phyloP scores from a whole-genome alignment of 192 early-diverging fungal species.

The Coemansia sp. region DNA sequence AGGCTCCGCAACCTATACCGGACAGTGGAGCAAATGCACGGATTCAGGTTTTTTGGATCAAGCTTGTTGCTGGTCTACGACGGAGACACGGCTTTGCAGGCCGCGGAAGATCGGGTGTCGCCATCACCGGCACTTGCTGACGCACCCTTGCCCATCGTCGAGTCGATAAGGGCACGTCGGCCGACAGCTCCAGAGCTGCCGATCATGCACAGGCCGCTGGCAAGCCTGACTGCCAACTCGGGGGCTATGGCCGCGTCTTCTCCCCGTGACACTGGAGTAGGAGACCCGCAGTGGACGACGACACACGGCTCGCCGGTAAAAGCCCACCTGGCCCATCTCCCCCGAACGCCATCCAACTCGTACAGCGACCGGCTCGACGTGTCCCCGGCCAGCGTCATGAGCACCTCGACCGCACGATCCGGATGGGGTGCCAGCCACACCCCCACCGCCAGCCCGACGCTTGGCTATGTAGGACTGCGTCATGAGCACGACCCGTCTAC shows the following conservation, averaged over 20 bases:
- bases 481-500: background rate
- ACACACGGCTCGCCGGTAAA: conserved; percentile 15
- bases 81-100: conserved; percentile 51
- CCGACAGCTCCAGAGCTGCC: conserved; percentile 13
- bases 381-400: conserved; percentile 6
- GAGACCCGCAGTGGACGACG: background rate
- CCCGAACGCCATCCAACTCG: conserved; percentile 8
- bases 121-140: conserved; percentile 8
- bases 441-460: background rate
- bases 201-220: background rate
- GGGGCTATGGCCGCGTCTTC: background rate
- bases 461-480: background rate
- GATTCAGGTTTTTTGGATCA: conserved; percentile 88
- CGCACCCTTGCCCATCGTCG: background rate
- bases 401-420: background rate
- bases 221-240: background rate
- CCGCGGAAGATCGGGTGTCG: background rate
- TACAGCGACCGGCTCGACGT: conserved; percentile 9
- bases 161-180: conserved; percentile 4
- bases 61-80: conserved; percentile 92
- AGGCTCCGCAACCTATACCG: conserved; percentile 71
- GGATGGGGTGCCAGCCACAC: background rate
- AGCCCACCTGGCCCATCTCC: conserved; percentile 3
- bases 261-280: no score
- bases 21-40: conserved; percentile 69